Evolutionary conservation across 768 basidiomycete species (phyloP).

Genomic region (Boletus sp.): DNA sequence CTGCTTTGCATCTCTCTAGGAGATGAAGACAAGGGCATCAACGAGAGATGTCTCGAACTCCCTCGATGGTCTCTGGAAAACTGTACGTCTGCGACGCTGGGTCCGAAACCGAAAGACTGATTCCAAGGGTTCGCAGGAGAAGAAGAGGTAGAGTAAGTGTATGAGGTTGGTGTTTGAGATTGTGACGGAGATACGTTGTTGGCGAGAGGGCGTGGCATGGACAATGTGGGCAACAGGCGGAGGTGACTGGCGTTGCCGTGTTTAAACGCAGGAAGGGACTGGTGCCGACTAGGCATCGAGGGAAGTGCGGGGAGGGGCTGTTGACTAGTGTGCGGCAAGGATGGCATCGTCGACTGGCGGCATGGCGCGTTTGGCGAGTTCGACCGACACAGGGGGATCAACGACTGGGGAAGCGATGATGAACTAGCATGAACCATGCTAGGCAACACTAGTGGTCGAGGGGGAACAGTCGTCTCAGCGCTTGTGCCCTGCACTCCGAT

Average conservation of each 20-base stretch:
- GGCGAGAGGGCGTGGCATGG: background rate
- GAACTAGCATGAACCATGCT: constrained; percentile 4
- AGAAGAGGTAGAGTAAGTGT: constrained; percentile 2
- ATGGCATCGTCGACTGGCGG: constrained; percentile 14
- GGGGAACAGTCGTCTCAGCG: background rate
- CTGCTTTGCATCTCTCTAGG: constrained; percentile 1
- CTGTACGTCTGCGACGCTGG: background rate
- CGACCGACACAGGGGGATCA: background rate
- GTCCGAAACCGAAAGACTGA: background rate
- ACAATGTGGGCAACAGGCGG: background rate
- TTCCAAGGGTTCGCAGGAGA: background rate
- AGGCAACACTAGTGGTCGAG: constrained; percentile 10
- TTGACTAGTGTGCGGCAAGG: background rate
- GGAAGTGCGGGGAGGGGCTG: background rate
- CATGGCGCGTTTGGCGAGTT: background rate
- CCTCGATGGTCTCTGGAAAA: background rate
- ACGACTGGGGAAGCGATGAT: background rate
- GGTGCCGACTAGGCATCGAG: constrained; percentile 13
- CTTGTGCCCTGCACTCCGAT: background rate
- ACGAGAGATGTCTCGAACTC: constrained; percentile 19
- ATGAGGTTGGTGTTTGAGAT: constrained; percentile 10
- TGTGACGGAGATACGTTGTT: background rate
- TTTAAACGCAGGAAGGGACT: constrained; percentile 24
- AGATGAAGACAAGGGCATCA: constrained; percentile 14
- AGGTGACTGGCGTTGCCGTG: constrained; percentile 2